Evolutionary conservation across 2,329 filamentous ascomycete species (phyloP).

Genomic region (Penicillium corylophilum): DNA sequence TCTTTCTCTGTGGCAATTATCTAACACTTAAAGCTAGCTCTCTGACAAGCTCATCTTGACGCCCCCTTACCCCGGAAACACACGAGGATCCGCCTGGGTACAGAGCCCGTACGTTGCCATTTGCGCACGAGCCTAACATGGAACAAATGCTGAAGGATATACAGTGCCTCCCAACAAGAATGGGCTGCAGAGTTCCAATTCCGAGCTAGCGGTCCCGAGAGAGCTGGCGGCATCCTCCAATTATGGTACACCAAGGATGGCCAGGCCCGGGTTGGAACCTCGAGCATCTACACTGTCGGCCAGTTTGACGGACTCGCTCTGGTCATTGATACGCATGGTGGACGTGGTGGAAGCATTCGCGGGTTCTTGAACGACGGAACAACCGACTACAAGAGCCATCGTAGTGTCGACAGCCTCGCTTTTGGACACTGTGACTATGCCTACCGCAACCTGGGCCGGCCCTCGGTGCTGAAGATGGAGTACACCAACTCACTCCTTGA

Average conservation of each 20-base stretch:
- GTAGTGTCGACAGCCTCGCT: slow-evolving; percentile 76
- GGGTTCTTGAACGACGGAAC: slow-evolving; percentile 92
- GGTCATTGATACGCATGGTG: slow-evolving; percentile 79
- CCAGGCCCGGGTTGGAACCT: slow-evolving; percentile 61
- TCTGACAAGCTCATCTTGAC: slow-evolving; percentile 93
- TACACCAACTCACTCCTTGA: slow-evolving; percentile 64
- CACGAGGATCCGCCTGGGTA: slow-evolving; percentile 79
- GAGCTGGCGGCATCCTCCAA: slow-evolving; percentile 84
- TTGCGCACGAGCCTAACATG: neutral
- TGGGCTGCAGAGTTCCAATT: slow-evolving; percentile 88
- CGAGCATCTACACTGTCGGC: slow-evolving; percentile 79
- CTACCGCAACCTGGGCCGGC: slow-evolving; percentile 87
- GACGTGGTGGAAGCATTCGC: slow-evolving; percentile 74
- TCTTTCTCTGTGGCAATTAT: neutral
- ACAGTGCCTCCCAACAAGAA: slow-evolving; percentile 53
- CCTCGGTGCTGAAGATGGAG: slow-evolving; percentile 76
- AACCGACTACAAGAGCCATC: slow-evolving; percentile 73
- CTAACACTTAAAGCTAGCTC: slow-evolving; percentile 47
- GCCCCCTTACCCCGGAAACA: slow-evolving; percentile 80
- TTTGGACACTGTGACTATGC: slow-evolving; percentile 90
- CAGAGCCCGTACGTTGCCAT: slow-evolving; percentile 51
- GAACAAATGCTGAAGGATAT: slow-evolving; percentile 10
- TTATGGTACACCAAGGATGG: slow-evolving; percentile 83
- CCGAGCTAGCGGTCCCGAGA: slow-evolving; percentile 79
- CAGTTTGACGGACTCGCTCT: slow-evolving; percentile 89